Conservation (phyloP, 345 rosid species). For the Cardiospermum halicacabum region DNA sequence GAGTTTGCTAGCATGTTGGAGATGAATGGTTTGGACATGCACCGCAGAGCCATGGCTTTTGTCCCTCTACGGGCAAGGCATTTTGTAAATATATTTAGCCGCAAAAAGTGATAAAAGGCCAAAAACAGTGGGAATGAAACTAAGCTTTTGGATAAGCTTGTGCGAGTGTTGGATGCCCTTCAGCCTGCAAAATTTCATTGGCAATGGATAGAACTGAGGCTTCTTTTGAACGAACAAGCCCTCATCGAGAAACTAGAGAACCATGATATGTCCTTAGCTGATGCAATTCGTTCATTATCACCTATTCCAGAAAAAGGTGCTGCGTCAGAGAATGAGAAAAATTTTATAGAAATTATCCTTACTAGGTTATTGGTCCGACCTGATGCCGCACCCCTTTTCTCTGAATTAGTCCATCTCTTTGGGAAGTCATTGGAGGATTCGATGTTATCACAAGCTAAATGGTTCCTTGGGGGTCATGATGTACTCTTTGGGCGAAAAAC, state of each 20-base stretch:
- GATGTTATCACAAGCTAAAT: constrained; percentile 87
- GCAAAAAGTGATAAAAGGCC: too few relatives aligned
- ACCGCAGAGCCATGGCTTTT: constrained; percentile 61
- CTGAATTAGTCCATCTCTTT: constrained; percentile 91
- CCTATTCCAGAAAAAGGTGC: constrained; percentile 63
- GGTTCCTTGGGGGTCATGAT: constrained; percentile 87
- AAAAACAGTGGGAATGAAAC: constrained; percentile 48
- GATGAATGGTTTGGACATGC: constrained; percentile 63
- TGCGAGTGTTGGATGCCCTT: constrained; percentile 64
- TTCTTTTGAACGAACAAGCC: constrained; percentile 94
- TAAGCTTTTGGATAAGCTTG: constrained; percentile 81
- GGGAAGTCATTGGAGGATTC: constrained; percentile 96
- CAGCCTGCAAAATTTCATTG: constrained; percentile 99
- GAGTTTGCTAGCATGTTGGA: constrained; percentile 77
- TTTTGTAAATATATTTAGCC: constrained; percentile 77
- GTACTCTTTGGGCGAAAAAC: constrained; percentile 92
- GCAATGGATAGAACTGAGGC: constrained; percentile 99
- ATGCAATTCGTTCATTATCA: constrained; percentile 70
- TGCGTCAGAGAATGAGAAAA: constrained; percentile 88
- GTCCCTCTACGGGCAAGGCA: constrained; percentile 93
- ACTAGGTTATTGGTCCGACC: constrained; percentile 96
- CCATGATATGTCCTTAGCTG: constrained; percentile 63
- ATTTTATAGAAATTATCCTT: constrained; percentile 78
- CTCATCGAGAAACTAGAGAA: constrained; percentile 77
- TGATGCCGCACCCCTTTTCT: constrained; percentile 90